phyloP scores from a whole-genome alignment of 2,329 filamentous ascomycete genomes.

The Fusarium sp. region DNA sequence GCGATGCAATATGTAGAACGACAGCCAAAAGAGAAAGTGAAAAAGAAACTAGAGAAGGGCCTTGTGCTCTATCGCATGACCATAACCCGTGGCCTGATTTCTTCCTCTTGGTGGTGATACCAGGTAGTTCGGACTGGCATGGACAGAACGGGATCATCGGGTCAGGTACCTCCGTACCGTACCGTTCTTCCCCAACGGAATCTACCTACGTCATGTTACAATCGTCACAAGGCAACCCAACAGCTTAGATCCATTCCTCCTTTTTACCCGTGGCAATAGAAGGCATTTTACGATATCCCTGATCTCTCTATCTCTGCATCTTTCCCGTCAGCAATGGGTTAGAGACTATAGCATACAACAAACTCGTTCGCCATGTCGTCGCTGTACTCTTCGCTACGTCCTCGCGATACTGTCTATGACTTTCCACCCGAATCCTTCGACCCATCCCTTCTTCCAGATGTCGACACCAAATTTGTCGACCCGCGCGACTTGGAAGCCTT shows the following conservation, averaged over 20 bases:
- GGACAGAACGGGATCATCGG: slow-evolving; percentile 5
- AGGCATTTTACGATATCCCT: neutral
- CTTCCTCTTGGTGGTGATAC: slow-evolving; percentile 17
- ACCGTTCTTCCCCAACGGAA: slow-evolving; percentile 43
- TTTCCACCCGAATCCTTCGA: slow-evolving; percentile 73
- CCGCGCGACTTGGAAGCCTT: slow-evolving; percentile 80
- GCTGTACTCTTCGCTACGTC: slow-evolving; percentile 39
- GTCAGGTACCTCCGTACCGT: slow-evolving; percentile 22
- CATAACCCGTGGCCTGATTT: slow-evolving; percentile 9
- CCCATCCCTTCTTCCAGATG: slow-evolving; percentile 76
- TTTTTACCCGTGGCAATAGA: slow-evolving; percentile 12
- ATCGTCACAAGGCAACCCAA: slow-evolving; percentile 41
- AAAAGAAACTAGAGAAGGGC: neutral
- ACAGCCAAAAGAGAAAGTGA: slow-evolving; percentile 7
- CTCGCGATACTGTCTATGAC: slow-evolving; percentile 57
- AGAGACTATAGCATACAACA: slow-evolving; percentile 9
- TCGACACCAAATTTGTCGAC: slow-evolving; percentile 78
- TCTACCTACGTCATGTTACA: slow-evolving; percentile 46
- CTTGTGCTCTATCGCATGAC: slow-evolving; percentile 3
- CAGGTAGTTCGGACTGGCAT: slow-evolving; percentile 32
- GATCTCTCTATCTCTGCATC: neutral
- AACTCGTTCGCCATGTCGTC: slow-evolving; percentile 38
- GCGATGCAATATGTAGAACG: neutral
- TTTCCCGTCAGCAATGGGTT: slow-evolving; percentile 27
- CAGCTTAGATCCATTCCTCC: slow-evolving; percentile 27